Evolutionary conservation across 139 green algal species (phyloP), one percentile per base, ranked within the genome.

Genomic region (Tetraselmis chui): DNA sequence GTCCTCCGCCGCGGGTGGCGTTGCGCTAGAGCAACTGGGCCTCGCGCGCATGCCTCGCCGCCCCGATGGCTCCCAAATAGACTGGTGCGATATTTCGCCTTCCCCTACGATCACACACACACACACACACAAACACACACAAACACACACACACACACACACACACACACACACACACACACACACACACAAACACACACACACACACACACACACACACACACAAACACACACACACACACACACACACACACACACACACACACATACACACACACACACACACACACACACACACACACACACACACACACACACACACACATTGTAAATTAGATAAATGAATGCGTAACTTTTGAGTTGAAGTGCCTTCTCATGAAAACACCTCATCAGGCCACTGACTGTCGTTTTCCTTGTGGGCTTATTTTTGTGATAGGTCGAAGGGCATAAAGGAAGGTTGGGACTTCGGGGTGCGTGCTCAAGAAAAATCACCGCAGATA

Each of bases 1-100:
- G 1, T 11, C 30, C 59, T 2, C 58, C 23, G 59, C 79, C 30
- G 28, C 25, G 59, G 77, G 30, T 2, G 76, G 82, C 0, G 24
- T 85, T 2, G 26, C 32, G 1, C 78, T 90, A 28, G 74, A 84
- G 29, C 78, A 86, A 5, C 79, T 90, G 32, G 81, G 78, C 0
- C 77, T 89, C 45, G 45, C 45, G 45, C 11, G 18, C 45, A 67
- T 18, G 45, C 45, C 18, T 67, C 11, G 18, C 11, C 5, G 45
- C 45, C 11, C 45, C 45, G 45, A 18, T 67, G 45, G 45, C 45
- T 67, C 11, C 45, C 45, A 67, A 67, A 67, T 67, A 67, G 18
- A 67, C 11, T 67, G 45, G 45, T 18, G 45, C 18, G 18, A 67
- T 67, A 67, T 25, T 18, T 18, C 45, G 11, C 45, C 5, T 18